Evolutionary conservation across 108 stramenopile species (phyloP).

Genomic region (Cyclotella cryptica): DNA sequence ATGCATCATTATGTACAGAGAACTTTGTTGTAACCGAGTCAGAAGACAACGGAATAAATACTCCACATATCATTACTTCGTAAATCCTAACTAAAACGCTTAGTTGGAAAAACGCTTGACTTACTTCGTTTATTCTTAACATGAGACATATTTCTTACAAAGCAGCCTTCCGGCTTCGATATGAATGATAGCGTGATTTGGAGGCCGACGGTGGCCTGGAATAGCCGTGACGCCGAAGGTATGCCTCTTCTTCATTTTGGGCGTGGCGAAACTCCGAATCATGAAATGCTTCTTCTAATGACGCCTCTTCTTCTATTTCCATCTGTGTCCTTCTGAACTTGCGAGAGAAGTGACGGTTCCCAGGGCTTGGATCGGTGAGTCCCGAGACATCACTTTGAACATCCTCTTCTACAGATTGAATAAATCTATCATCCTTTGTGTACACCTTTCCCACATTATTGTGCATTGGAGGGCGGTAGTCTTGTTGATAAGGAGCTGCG

Average conservation of each 20-base stretch:
- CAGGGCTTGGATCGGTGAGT: constrained; percentile 42
- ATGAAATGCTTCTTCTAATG: constrained; percentile 32
- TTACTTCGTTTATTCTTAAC: neutral
- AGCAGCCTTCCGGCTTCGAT: constrained; percentile 1
- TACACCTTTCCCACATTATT: constrained; percentile 6
- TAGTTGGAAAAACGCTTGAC: no score
- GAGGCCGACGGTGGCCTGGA: neutral
- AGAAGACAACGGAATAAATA: no score
- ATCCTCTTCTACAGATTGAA: constrained; percentile 36
- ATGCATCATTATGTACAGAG: no score
- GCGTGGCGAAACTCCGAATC: constrained; percentile 20
- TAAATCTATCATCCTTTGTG: constrained; percentile 20
- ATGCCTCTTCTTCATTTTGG: constrained; percentile 20
- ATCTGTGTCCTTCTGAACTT: constrained; percentile 33
- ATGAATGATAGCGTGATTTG: neutral
- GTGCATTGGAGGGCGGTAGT: constrained; percentile 21
- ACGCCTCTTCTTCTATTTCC: constrained; percentile 32
- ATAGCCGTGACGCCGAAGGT: constrained; percentile 1
- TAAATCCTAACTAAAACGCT: no score
- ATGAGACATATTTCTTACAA: neutral
- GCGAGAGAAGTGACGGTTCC: constrained; percentile 40
- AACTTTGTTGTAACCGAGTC: no score
- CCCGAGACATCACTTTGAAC: constrained; percentile 42
- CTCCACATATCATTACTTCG: no score
- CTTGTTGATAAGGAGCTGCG: constrained; percentile 7